These are phyloP conservation scores for Septoria linicola DNA, from an alignment of 2,329 filamentous ascomycete species.

Conservation along the genomic window DNA sequence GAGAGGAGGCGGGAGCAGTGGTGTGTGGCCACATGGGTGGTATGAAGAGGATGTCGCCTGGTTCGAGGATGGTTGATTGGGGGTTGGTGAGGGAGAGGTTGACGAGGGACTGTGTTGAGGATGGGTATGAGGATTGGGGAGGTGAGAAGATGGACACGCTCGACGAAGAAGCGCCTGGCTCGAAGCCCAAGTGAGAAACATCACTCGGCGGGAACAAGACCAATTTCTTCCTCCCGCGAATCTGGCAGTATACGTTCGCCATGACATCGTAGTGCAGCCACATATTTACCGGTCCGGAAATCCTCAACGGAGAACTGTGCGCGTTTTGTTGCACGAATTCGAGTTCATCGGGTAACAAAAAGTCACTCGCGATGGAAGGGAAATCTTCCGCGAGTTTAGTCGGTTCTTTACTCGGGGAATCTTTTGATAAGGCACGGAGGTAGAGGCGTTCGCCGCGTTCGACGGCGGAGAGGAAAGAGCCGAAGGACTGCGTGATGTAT, in stretches of 20 bases:
- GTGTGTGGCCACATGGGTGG: conserved; percentile 85
- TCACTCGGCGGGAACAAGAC: conserved; percentile 77
- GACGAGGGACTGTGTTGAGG: too few species aligned
- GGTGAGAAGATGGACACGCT: conserved; percentile 66
- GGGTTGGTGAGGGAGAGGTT: too few species aligned
- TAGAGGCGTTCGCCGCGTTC: conserved; percentile 65
- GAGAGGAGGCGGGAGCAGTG: conserved; percentile 53
- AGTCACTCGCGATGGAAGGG: conserved; percentile 66
- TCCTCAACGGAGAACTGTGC: conserved; percentile 76
- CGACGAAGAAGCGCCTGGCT: conserved; percentile 76
- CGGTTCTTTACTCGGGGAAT: conserved; percentile 66
- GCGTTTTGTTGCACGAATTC: conserved; percentile 58
- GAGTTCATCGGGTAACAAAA: conserved; percentile 64
- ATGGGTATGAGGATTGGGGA: conserved; percentile 45
- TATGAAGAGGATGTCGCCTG: conserved; percentile 77
- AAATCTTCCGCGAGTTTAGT: conserved; percentile 73
- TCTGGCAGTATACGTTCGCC: conserved; percentile 81
- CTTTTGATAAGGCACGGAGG: conserved; percentile 71
- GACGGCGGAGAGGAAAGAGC: conserved; percentile 63
- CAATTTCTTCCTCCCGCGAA: conserved; percentile 70
- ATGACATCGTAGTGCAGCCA: conserved; percentile 94
- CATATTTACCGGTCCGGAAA: conserved; percentile 78
- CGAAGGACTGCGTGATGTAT: conserved; percentile 69
- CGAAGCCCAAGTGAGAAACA: conserved; percentile 66
- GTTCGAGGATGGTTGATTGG: conserved; percentile 60